Percentiles rank a stretch among this genome's conserved stretches.
Conservation (phyloP, 2,329 filamentous ascomycete genomes). For the Trichoderma sp. region DNA sequence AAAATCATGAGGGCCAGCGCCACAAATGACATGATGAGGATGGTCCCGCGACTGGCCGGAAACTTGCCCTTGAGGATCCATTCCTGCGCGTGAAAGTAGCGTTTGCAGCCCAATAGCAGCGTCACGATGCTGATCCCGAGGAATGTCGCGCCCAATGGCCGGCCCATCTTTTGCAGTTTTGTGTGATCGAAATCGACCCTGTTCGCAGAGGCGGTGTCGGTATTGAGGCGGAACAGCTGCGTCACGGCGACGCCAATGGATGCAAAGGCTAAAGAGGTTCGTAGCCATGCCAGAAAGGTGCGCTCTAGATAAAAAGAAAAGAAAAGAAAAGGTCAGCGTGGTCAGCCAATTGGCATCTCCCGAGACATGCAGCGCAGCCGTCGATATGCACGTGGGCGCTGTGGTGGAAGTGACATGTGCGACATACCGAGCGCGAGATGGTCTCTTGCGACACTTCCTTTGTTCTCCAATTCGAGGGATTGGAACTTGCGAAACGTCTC, state of each 20-base stretch:
- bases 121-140: slow-evolving; percentile 74
- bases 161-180: slow-evolving; percentile 64
- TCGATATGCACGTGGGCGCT: background rate
- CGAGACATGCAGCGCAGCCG: slow-evolving; percentile 13
- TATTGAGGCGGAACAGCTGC: slow-evolving; percentile 82
- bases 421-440: slow-evolving; percentile 73
- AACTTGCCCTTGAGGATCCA: slow-evolving; percentile 82
- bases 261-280: slow-evolving; percentile 79
- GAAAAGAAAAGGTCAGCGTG: background rate
- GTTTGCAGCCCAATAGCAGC: slow-evolving; percentile 73
- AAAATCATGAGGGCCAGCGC: slow-evolving; percentile 64
- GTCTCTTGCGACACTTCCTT: slow-evolving; percentile 79
- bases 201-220: slow-evolving; percentile 42
- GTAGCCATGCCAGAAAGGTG: slow-evolving; percentile 83
- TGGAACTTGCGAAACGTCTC: slow-evolving; percentile 50
- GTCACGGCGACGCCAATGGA: slow-evolving; percentile 82
- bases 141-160: slow-evolving; percentile 75
- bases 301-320: slow-evolving; percentile 57
- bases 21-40: slow-evolving; percentile 68
- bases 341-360: slow-evolving; percentile 1
- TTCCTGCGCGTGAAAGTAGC: slow-evolving; percentile 76
- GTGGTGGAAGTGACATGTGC: background rate
- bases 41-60: slow-evolving; percentile 73
- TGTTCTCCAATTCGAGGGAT: slow-evolving; percentile 79
- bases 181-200: slow-evolving; percentile 38